Evolutionary conservation across 2,329 filamentous ascomycete genomes (phyloP).

Genomic region (Penicillium sp.): DNA sequence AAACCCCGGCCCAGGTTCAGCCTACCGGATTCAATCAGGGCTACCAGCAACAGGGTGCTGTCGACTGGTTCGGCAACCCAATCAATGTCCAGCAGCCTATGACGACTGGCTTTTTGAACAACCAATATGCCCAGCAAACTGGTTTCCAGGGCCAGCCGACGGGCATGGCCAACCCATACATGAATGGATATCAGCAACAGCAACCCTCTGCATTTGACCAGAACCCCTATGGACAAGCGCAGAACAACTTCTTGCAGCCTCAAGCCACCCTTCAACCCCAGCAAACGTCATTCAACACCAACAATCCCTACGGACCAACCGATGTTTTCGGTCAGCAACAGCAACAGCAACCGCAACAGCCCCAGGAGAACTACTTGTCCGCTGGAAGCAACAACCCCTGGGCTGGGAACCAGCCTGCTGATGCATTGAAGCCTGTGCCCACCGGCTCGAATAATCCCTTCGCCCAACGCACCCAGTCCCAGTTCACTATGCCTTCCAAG

Average conservation of each 20-base stretch:
- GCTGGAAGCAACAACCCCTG: slow-evolving; percentile 94
- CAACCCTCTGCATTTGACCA: slow-evolving; percentile 72
- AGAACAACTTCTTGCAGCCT: slow-evolving; percentile 51
- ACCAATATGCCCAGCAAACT: slow-evolving; percentile 74
- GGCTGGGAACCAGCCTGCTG: slow-evolving; percentile 63
- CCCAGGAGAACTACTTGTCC: slow-evolving; percentile 64
- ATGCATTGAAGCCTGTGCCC: slow-evolving; percentile 74
- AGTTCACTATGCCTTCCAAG: slow-evolving; percentile 52
- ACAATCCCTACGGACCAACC: slow-evolving; percentile 58
- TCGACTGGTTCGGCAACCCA: slow-evolving; percentile 97
- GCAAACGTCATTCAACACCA: slow-evolving; percentile 59
- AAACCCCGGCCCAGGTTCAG: slow-evolving; percentile 71
- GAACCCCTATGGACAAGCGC: slow-evolving; percentile 45
- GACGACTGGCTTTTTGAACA: slow-evolving; percentile 67
- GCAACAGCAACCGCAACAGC: slow-evolving; percentile 47
- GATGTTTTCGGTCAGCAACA: slow-evolving; percentile 47
- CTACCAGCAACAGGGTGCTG: slow-evolving; percentile 93
- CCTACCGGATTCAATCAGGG: slow-evolving; percentile 92
- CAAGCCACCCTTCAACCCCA: slow-evolving; percentile 59
- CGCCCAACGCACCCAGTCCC: slow-evolving; percentile 65
- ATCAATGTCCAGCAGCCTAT: slow-evolving; percentile 76
- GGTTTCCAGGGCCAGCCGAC: slow-evolving; percentile 65
- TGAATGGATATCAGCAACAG: slow-evolving; percentile 70
- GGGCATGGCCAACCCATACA: slow-evolving; percentile 69
- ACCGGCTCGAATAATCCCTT: slow-evolving; percentile 99